Percentiles rank a stretch among this genome's conserved stretches.
These are phyloP conservation scores for Cryptococcus sp. DNA, from an alignment of 1,284 basidiomycete genomes.

Conservation along the genomic window DNA sequence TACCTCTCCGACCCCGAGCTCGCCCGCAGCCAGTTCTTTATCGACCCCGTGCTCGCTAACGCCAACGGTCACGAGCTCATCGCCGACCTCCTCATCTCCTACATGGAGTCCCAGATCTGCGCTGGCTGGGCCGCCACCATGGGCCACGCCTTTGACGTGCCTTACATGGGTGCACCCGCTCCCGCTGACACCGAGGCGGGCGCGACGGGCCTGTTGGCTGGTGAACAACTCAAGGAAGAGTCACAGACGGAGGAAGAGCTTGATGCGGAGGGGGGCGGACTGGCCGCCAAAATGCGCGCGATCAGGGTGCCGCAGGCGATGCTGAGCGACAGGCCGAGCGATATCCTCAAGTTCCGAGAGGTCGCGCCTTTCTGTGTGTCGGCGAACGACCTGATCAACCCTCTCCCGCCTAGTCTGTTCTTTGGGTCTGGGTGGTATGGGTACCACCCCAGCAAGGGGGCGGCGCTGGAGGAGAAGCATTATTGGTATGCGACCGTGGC, in stretches of 20 bases:
- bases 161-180: conserved; percentile 49
- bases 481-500: conserved; percentile 84
- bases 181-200: conserved; percentile 39
- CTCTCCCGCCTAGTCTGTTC: conserved; percentile 81
- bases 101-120: conserved; percentile 83
- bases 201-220: conserved; percentile 39
- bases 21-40: conserved; percentile 65
- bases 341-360: conserved; percentile 66
- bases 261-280: conserved; percentile 19
- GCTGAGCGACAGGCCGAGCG: conserved; percentile 66
- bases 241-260: conserved; percentile 9
- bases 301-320: conserved; percentile 63
- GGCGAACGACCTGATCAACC: conserved; percentile 92
- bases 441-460: conserved; percentile 61
- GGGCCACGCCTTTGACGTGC: conserved; percentile 62
- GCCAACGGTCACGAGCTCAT: conserved; percentile 74
- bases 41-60: conserved; percentile 76
- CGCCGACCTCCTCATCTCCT: conserved; percentile 77
- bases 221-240: conserved; percentile 33
- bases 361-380: conserved; percentile 82
- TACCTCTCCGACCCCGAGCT: conserved; percentile 72
- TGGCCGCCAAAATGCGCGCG: conserved; percentile 46
- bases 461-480: conserved; percentile 58
- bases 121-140: conserved; percentile 72
- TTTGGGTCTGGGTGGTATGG: conserved; percentile 84